phyloP scores from a whole-genome alignment of 306 rosid species.

The Sicyos baderoa region DNA sequence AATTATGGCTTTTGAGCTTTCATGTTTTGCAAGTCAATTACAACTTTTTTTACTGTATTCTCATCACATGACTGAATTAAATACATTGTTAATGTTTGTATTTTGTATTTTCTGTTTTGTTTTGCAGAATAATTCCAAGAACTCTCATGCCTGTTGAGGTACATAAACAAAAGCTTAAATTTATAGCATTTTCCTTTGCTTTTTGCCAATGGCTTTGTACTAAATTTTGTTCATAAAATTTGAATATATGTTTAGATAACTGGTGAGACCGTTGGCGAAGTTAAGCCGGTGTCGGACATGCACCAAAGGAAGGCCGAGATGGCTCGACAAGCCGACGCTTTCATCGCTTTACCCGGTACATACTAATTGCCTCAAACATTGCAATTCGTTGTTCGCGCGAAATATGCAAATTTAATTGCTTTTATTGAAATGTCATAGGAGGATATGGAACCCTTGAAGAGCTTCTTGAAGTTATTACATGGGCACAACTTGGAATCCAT shows the following conservation, averaged over 20 bases:
- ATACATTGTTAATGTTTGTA: background rate
- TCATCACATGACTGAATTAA: no score
- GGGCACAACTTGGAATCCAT: conserved; percentile 99
- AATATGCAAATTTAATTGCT: no score
- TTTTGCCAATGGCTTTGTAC: background rate
- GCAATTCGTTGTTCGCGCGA: no score
- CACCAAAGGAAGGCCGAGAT: conserved; percentile 98
- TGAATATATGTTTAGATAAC: conserved; percentile 50
- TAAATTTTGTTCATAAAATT: background rate
- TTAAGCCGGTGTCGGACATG: conserved; percentile 87
- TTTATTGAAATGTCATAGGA: conserved; percentile 45
- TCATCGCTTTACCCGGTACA: conserved; percentile 92
- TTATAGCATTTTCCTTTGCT: background rate
- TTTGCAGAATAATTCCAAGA: conserved; percentile 77
- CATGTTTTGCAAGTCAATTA: background rate
- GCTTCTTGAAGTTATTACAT: conserved; percentile 92
- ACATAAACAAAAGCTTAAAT: background rate
- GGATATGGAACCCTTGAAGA: conserved; percentile 99
- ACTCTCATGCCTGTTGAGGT: conserved; percentile 96
- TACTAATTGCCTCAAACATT: no score
- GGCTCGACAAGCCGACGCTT: conserved; percentile 98
- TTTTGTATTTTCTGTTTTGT: background rate
- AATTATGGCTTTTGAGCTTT: background rate
- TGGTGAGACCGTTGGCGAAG: conserved; percentile 88
- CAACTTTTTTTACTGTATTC: no score